These are phyloP conservation scores for Tulasnella sp. DNA, from an alignment of 768 basidiomycete genomes.

Conservation along the genomic window DNA sequence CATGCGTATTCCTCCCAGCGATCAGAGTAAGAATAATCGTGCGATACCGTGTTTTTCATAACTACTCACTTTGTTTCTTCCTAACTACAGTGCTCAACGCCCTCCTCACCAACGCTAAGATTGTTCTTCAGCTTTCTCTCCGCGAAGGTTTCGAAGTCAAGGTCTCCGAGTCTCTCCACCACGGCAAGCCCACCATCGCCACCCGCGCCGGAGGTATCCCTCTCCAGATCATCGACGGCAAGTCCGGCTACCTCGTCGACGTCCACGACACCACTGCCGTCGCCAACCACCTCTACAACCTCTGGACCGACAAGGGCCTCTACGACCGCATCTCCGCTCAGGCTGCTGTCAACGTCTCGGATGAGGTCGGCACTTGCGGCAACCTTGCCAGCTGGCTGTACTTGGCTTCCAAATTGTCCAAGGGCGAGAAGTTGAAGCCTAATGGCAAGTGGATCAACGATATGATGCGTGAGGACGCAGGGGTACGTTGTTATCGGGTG, in stretches of 20 bases:
- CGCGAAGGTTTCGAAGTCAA: slow-evolving; percentile 98
- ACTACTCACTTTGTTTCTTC: slow-evolving; percentile 26
- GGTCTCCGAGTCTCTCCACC: slow-evolving; percentile 90
- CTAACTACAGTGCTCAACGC: slow-evolving; percentile 71
- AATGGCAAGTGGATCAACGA: slow-evolving; percentile 85
- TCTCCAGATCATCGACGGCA: slow-evolving; percentile 81
- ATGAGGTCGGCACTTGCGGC: slow-evolving; percentile 81
- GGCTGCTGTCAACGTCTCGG: slow-evolving; percentile 62
- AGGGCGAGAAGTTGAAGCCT: slow-evolving; percentile 73
- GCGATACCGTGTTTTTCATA: not conserved
- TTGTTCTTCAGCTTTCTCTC: slow-evolving; percentile 86
- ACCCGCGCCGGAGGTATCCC: slow-evolving; percentile 81
- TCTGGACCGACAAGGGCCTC: slow-evolving; percentile 69
- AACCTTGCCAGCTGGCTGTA: slow-evolving; percentile 66
- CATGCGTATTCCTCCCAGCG: slow-evolving; percentile 78
- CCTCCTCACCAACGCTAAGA: slow-evolving; percentile 82
- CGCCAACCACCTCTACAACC: slow-evolving; percentile 68
- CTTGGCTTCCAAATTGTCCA: slow-evolving; percentile 73
- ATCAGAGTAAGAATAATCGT: slow-evolving; percentile 59
- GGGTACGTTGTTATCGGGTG: slow-evolving; percentile 32
- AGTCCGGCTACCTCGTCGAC: slow-evolving; percentile 80
- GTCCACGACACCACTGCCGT: slow-evolving; percentile 73
- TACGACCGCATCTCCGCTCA: slow-evolving; percentile 52
- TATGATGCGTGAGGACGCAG: slow-evolving; percentile 68
- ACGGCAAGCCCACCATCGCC: slow-evolving; percentile 82